Base-by-base conservation (phyloP, 768 basidiomycete genomes). In the Suillus paluster region DNA sequence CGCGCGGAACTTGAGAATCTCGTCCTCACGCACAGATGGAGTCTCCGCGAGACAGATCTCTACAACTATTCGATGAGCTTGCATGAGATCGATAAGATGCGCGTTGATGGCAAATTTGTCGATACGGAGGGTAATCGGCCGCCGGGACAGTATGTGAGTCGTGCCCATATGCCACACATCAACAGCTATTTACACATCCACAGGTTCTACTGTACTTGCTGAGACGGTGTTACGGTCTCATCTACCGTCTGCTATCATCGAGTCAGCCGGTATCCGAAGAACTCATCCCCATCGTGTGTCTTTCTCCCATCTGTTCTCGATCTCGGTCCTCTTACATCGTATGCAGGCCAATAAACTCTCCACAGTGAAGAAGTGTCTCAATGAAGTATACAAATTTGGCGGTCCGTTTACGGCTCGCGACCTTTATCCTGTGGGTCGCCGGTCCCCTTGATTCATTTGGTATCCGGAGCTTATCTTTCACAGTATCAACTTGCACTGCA, bases 221-320 rank as follows among this genome's bases (percentile, higher is more conserved):
- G 58, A 81, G 97, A 68, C 86, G 97, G 72, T 99, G 97, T 80
- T 96, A 99, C 74, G 97, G 97, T 64, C 84, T 98, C 57, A 96
- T 97, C 67, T 99, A 98, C 75, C 85, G 91, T 33, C 76, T 99
- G 54, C 84, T 99, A 64, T 95, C 95, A 27, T 95, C 95, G 21
- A 94, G 92, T 64, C 97, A 98, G 77, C 97, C 97, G 0, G 95
- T 99, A 3, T 97, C 95, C 0, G 97, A 99, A 75, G 97, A 99
- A 75, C 79, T 99, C 17, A 99, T 98, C 92, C 96, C 96, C 6
- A 85, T 97, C 42, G 96, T 96, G 75, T 59, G 86, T 71, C 44
- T 71, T 64, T 46, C 15, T 62, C 48, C 49, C 17, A 55, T 12
- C 60, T 11, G 25, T 56, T 19, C 59, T 39, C 0, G 23, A 41